phyloP scores from a whole-genome alignment of 1,139 yeast genomes.

The Sugiyamaella paludigena region DNA sequence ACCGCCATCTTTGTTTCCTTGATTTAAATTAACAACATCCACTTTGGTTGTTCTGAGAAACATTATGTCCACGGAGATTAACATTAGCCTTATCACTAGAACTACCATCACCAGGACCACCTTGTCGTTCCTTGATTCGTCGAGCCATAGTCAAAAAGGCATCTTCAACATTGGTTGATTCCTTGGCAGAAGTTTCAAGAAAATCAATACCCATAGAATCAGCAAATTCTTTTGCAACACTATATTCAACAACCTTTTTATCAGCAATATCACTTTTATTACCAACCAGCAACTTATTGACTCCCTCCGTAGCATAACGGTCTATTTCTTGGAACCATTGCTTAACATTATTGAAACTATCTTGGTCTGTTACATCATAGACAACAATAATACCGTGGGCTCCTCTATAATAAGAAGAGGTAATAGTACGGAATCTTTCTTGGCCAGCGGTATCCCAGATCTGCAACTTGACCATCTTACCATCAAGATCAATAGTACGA shows the following conservation, averaged over 20 bases:
- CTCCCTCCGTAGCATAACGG: conserved; percentile 97
- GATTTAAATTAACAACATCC: conserved; percentile 69
- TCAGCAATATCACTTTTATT: conserved; percentile 94
- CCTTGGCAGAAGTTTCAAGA: conserved; percentile 94
- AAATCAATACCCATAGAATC: conserved; percentile 94
- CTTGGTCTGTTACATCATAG: conserved; percentile 97
- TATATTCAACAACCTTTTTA: conserved; percentile 92
- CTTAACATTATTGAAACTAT: conserved; percentile 93
- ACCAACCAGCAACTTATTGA: conserved; percentile 92
- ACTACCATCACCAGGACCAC: conserved; percentile 56
- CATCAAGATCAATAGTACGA: conserved; percentile 94
- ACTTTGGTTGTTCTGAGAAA: conserved; percentile 60
- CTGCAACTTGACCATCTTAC: conserved; percentile 94
- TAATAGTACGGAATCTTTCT: conserved; percentile 95
- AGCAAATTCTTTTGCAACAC: conserved; percentile 96
- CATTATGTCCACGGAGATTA: conserved; percentile 85
- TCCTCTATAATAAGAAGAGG: conserved; percentile 96
- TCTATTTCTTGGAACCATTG: conserved; percentile 99
- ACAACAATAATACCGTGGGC: conserved; percentile 98
- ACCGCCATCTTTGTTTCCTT: no score
- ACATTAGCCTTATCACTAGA: conserved; percentile 61
- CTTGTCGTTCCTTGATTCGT: conserved; percentile 96
- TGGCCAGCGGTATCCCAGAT: conserved; percentile 99
- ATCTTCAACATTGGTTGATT: conserved; percentile 95
- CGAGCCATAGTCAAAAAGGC: conserved; percentile 99